Percentiles rank a stretch among this genome's conserved stretches.
These are phyloP conservation scores for Angomonas desouzai DNA, from an alignment of 208 protist species.

Conservation along the genomic window DNA sequence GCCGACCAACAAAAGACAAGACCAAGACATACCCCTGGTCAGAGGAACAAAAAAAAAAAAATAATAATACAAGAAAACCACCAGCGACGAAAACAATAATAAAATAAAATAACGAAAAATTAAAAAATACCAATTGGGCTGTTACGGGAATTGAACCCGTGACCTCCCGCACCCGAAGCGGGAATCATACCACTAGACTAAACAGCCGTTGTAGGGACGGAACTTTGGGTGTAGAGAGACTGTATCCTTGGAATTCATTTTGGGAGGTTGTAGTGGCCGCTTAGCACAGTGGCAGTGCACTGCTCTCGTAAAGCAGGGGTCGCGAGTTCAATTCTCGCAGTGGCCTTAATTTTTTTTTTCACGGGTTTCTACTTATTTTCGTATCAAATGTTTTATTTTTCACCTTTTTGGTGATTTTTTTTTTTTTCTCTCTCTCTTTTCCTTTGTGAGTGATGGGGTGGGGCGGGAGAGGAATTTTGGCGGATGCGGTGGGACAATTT, in stretches of 20 bases:
- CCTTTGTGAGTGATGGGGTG: too few relatives aligned
- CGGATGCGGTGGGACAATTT: too few relatives aligned
- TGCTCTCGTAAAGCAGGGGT: conserved; percentile 95
- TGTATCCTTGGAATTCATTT: not conserved
- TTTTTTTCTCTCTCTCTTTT: not conserved
- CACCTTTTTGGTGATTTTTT: conserved; percentile 17
- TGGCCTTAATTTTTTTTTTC: conserved; percentile 61
- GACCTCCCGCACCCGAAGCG: conserved; percentile 83
- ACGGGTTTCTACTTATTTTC: not conserved
- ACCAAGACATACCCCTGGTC: too few relatives aligned
- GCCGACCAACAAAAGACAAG: too few relatives aligned
- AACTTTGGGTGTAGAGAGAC: not conserved
- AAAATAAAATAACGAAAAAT: conserved; percentile 11
- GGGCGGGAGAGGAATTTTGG: too few relatives aligned
- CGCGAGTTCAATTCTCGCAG: conserved; percentile 95
- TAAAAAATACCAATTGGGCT: conserved; percentile 26
- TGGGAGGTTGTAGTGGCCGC: conserved; percentile 44
- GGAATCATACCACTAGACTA: conserved; percentile 87
- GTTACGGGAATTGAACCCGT: conserved; percentile 81
- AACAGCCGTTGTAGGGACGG: conserved; percentile 31
- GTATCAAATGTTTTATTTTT: conserved; percentile 34
- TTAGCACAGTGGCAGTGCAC: conserved; percentile 96
- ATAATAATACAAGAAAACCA: not conserved
- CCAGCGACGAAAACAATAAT: conserved; percentile 4
- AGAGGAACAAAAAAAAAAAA: too few relatives aligned